These are phyloP conservation scores for Trichoderma harzianum DNA, from an alignment of 2,329 filamentous ascomycete genomes.

Conservation along the genomic window DNA sequence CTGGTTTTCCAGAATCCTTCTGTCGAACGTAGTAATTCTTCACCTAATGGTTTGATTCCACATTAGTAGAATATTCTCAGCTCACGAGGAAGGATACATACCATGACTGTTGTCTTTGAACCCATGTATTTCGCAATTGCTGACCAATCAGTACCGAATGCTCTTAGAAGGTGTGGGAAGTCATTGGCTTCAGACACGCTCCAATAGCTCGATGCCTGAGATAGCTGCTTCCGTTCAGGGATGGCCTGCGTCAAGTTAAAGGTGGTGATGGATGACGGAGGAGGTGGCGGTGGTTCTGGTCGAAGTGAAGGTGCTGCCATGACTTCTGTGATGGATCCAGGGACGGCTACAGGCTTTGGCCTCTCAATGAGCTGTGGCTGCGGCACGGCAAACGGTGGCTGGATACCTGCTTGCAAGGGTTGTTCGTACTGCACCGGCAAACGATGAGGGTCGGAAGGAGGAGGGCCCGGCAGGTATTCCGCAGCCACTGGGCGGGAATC, in stretches of 20 bases:
- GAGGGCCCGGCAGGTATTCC: conserved; percentile 40
- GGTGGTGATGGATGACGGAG: conserved; percentile 46
- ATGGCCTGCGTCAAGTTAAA: conserved; percentile 46
- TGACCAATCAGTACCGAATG: conserved; percentile 77
- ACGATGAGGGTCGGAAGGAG: conserved; percentile 40
- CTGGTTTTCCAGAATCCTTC: conserved; percentile 55
- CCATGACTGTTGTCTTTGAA: conserved; percentile 84
- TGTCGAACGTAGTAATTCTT: conserved; percentile 67
- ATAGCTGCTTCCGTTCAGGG: conserved; percentile 48
- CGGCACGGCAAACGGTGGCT: conserved; percentile 39
- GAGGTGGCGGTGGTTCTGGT: conserved; percentile 49
- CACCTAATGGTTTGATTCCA: conserved; percentile 43
- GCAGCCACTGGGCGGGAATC: conserved; percentile 46
- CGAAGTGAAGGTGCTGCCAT: conserved; percentile 56
- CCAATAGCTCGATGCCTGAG: conserved; percentile 78
- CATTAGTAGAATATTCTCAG: not conserved
- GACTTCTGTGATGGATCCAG: conserved; percentile 47
- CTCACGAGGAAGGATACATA: conserved; percentile 37
- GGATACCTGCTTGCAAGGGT: conserved; percentile 37
- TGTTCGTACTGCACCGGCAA: conserved; percentile 44
- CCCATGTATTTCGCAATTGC: conserved; percentile 76
- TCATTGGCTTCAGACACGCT: conserved; percentile 78
- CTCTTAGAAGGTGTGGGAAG: conserved; percentile 66
- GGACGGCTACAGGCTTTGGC: conserved; percentile 32
- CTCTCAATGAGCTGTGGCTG: conserved; percentile 34